Evolutionary conservation across 1,284 basidiomycete species (phyloP), one percentile per base, ranked within the genome.

Genomic region (Mycosarcoma maydis): DNA sequence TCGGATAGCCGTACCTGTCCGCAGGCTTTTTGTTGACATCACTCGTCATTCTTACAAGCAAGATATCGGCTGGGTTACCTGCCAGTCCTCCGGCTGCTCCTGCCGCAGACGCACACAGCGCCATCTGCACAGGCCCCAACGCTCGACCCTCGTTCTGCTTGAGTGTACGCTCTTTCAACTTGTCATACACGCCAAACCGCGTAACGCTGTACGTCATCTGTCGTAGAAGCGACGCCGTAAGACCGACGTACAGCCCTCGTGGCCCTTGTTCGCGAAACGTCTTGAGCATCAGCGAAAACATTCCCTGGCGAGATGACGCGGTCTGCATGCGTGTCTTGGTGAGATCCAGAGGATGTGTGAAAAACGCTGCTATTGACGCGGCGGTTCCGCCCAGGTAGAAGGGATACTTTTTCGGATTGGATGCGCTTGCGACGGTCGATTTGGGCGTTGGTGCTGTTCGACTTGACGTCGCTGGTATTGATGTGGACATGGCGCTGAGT

Each of bases 41-140:
- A 13, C 79, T 78, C 6, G 82, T 83, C 83, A 84, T 84, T 30
- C 83, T 73, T 9, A 84, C 83, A 10, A 83, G 77, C 46, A 84
- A 54, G 40, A 84, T 81, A 86, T 90, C 90, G 72, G 77, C 76
- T 4, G 76, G 76, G 41, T 80, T 80, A 2, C 77, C 77, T 9
- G 77, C 77, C 24, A 80, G 40, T 8, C 77, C 78, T 5, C 78
- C 78, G 14, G 73, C 78, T 0, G 73, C 76, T 30, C 80, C 77
- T 0, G 78, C 79, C 6, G 68, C 50, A 14, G 64, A 65, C 0
- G 78, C 80, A 30, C 67, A 75, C 37, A 67, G 13, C 6, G 73
- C 75, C 50, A 77, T 74, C 48, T 69, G 73, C 44, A 72, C 41
- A 4, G 64, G 36, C 5, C 76, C 61, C 27, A 77, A 30, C 10